Base-by-base conservation (phyloP, 176 grass and related monocot genomes). In the Carex pumila region DNA sequence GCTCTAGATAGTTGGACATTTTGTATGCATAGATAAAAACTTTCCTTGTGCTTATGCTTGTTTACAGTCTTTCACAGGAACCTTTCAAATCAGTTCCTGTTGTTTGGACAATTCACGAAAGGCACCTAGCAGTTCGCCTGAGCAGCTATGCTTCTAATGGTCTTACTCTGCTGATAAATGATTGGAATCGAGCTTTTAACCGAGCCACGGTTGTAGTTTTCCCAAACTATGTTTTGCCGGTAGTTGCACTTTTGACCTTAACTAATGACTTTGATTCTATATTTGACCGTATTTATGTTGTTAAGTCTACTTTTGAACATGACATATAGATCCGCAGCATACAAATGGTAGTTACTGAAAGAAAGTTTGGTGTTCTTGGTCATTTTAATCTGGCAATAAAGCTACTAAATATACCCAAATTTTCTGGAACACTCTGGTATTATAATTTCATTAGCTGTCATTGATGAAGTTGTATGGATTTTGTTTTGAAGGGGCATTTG, bases 81-180 rank as follows among this genome's bases (percentile, higher is more conserved):
- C 97, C 97, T 88, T 99, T 99, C 90, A 96, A 92, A 94, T 94
- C 91, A 79, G 68, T 99, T 80, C 97, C 97, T 85, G 83, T 99
- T 79, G 93, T 99, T 86, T 99, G 97, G 97, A 99, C 90, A 21
- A 89, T 99, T 64, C 90, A 92, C 56, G 97, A 96, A 83, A 89
- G 36, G 81, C 91, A 91, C 21, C 91, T 96, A 15, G 93, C 91
- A 37, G 65, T 87, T 88, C 81, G 84, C 75, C 19, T 89, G 67
- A 82, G 32, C 86, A 76, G 82, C 85, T 99, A 96, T 82, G 85
- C 88, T 73, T 85, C 85, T 15, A 93, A 87, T 84, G 90, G 88
- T 34, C 88, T 90, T 88, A 60, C 80, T 90, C 93, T 90, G 84
- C 70, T 96, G 47, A 84, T 94, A 85, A 70, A 88, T 91, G 87